Conservation (phyloP, 495 filamentous ascomycete genomes). For the Thermochaetoides thermophila region DNA sequence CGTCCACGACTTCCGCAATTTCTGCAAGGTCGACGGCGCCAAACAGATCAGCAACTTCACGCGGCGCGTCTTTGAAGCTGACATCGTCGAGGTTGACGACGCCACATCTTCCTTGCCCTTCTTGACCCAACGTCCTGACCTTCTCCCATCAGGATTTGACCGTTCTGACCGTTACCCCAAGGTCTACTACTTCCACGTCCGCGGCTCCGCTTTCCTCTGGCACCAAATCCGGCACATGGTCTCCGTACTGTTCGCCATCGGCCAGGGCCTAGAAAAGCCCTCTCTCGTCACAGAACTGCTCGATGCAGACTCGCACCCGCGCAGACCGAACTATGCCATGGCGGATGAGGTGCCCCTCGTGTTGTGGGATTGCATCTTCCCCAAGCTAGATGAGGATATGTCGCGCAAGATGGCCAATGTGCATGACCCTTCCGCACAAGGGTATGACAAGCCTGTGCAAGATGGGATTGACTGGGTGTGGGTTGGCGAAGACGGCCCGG, state of each 20-base stretch:
- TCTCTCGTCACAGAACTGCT: slow-evolving; percentile 56
- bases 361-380: slow-evolving; percentile 90
- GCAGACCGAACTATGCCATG: slow-evolving; percentile 75
- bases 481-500: slow-evolving; percentile 41
- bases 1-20: slow-evolving; percentile 87
- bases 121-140: slow-evolving; percentile 13
- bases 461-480: slow-evolving; percentile 74
- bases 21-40: slow-evolving; percentile 76
- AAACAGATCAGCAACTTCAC: slow-evolving; percentile 78
- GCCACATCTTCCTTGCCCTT: slow-evolving; percentile 30
- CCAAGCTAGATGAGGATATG: slow-evolving; percentile 19
- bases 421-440: slow-evolving; percentile 27
- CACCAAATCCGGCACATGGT: slow-evolving; percentile 94
- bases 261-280: slow-evolving; percentile 71
- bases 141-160: background rate
- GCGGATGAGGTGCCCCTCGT: slow-evolving; percentile 79
- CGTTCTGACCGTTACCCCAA: slow-evolving; percentile 30
- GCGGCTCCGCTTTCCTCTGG: slow-evolving; percentile 93
- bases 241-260: slow-evolving; percentile 74
- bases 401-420: slow-evolving; percentile 2
- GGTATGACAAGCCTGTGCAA: slow-evolving; percentile 10
- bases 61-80: slow-evolving; percentile 57
- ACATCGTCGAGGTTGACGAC: slow-evolving; percentile 53
- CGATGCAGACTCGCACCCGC: slow-evolving; percentile 50
- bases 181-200: slow-evolving; percentile 72